Base-by-base conservation (phyloP, 2,329 filamentous ascomycete genomes). In the Fusarium udum region DNA sequence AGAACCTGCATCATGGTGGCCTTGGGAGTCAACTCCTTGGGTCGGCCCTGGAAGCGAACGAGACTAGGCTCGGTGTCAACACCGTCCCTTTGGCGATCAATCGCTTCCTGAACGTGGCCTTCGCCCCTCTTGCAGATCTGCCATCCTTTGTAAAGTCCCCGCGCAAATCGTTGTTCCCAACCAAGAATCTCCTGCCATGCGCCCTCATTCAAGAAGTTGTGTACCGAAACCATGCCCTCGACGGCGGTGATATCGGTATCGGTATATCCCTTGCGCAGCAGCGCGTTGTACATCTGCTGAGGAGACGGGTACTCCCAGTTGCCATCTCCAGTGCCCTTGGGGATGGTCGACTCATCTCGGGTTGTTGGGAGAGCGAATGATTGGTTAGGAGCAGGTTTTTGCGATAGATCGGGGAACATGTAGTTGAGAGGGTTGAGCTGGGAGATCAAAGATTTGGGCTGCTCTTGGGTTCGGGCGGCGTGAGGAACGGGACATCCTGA, bases 241-340 rank as follows among this genome's bases (percentile, higher is more conserved):
- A 99, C 95, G 7, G 95, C 95, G 26, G 95, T 96, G 61, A 94
- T 90, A 63, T 97, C 95, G 0, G 96, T 98, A 81, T 98, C 95
- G 2, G 93, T 95, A 83, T 98, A 96, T 66, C 96, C 96, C 84
- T 99, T 99, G 73, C 96, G 92, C 70, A 98, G 85, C 84, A 99
- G 92, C 13, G 96, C 96, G 79, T 99, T 98, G 87, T 98, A 99
- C 96, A 99, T 99, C 83, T 99, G 96, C 85, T 99, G 96, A 1
- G 96, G 95, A 0, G 95, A 98, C 0, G 96, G 96, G 80, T 99
- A 99, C 83, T 98, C 96, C 96, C 96, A 99, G 78, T 93, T 97
- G 52, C 91, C 90, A 59, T 91, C 88, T 53, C 90, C 88, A 67
- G 92, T 91, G 78, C 93, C 94, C 76, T 93, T 93, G n/a, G 96